Base-by-base conservation (phyloP, 2,329 filamentous ascomycete species). In the Penicillium expansum region DNA sequence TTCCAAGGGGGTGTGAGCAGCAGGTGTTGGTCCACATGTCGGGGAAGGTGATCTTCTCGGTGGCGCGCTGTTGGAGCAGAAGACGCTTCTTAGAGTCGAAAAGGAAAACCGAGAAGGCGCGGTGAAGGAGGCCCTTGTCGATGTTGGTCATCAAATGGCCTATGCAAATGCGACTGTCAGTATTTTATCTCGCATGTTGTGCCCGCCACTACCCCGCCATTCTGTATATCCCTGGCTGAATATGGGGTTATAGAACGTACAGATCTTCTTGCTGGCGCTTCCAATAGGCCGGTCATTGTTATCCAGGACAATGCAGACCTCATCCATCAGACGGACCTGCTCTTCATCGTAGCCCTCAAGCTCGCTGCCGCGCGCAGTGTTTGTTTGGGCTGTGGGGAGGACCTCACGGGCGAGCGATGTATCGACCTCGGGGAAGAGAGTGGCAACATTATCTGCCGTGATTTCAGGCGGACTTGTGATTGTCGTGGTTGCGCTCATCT, bases 1-100 rank as follows among this genome's bases (percentile, higher is more conserved):
- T 89, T 54, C 91, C 90, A 59, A 99, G 83, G 5, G 94, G 94
- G 77, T 99, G 94, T 38, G 94, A 99, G 82, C 94, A 99, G 83
- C 94, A 99, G 32, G 94, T 99, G 79, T 99, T 99, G 62, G 94
- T 99, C 94, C 94, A 99, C 88, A 97, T 92, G 74, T 96, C 91
- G 48, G 94, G 93, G 79, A 99, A 99, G 7, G 94, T 99, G 72
- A 99, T 99, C 82, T 99, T 99, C 80, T 97, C 93, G 39, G 87
- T 81, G 29, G 94, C 94, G 65, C 94, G 90, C 81, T 97, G 94
- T 79, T 99, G 94, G 50, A 99, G 86, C 43, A 99, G 88, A 59
- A 97, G 82, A 68, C 92, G 89, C 76, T 97, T 95, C 73, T 94
- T 84, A 60, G 90, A 88, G 79, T 97, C 91, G 82, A 99, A 99